These are phyloP conservation scores for Hippophae tibetana DNA, from an alignment of 306 rosid genomes.

Conservation along the genomic window DNA sequence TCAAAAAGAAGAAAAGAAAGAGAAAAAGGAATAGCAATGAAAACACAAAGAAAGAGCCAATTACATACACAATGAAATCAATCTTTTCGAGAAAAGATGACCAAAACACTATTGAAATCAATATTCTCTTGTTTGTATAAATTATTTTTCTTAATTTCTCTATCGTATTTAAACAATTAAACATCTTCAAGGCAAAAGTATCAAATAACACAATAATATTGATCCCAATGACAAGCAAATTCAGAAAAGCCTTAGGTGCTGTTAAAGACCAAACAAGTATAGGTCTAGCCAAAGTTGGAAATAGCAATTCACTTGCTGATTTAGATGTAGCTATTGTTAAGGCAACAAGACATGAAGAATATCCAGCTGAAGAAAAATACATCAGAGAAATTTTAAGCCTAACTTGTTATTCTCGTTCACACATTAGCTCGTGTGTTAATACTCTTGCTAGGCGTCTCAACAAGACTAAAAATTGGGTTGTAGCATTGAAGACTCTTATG, in stretches of 20 bases:
- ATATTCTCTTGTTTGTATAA: too few species aligned
- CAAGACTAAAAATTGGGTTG: slow-evolving; percentile 79
- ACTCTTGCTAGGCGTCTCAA: slow-evolving; percentile 66
- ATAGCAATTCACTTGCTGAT: slow-evolving; percentile 72
- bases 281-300: slow-evolving; percentile 83
- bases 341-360: slow-evolving; percentile 78
- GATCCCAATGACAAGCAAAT: slow-evolving; percentile 27
- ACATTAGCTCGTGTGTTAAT: slow-evolving; percentile 57
- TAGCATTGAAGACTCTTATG: slow-evolving; percentile 62
- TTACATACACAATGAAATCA: too few species aligned
- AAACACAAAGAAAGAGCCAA: too few species aligned
- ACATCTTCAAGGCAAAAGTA: too few species aligned
- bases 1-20: too few species aligned
- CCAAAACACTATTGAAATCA: too few species aligned
- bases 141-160: too few species aligned
- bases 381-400: slow-evolving; percentile 73
- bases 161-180: too few species aligned
- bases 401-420: slow-evolving; percentile 71
- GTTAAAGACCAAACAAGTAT: slow-evolving; percentile 94
- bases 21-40: too few species aligned
- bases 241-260: slow-evolving; percentile 77
- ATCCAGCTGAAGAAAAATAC: slow-evolving; percentile 70
- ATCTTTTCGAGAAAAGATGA: too few species aligned
- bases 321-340: slow-evolving; percentile 90
- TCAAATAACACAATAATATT: too few species aligned